Evolutionary conservation across 805 yeast genomes (phyloP).

Genomic region (Pichia heedii): DNA sequence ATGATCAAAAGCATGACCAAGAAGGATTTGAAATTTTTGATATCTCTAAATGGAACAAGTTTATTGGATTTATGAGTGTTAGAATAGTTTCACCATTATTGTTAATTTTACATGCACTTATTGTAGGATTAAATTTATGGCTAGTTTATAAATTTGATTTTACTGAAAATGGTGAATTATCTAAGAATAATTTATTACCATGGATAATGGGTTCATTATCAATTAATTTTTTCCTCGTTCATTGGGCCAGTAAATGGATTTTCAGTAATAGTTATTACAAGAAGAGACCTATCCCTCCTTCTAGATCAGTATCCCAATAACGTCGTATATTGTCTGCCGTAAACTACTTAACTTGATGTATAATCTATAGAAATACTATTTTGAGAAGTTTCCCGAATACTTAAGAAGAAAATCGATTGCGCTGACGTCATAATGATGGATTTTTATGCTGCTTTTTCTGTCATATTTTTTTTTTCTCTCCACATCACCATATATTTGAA

Average conservation of each 20-base stretch:
- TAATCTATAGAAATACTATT: too few relatives aligned
- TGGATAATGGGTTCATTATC: conserved; percentile 14
- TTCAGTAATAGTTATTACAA: conserved; percentile 20
- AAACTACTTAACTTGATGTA: too few relatives aligned
- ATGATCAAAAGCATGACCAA: conserved; percentile 3
- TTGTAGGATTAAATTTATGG: conserved; percentile 15
- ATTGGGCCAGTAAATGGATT: conserved; percentile 18
- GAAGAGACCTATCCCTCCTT: conserved; percentile 5
- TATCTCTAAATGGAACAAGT: conserved; percentile 18
- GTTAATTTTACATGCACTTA: conserved; percentile 18
- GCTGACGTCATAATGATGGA: too few relatives aligned
- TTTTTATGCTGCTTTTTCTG: too few relatives aligned
- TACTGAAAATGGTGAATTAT: conserved; percentile 2
- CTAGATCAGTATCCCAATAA: not conserved
- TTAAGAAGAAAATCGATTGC: too few relatives aligned
- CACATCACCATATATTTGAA: too few relatives aligned
- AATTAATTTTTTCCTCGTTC: conserved; percentile 18
- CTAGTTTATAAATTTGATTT: conserved; percentile 13
- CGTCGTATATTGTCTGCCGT: too few relatives aligned
- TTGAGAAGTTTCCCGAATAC: too few relatives aligned
- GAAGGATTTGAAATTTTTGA: conserved; percentile 11
- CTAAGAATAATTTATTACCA: conserved; percentile 13
- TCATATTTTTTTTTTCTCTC: too few relatives aligned
- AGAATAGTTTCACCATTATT: conserved; percentile 21
- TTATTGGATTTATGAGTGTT: conserved; percentile 21